Percentiles rank a stretch among this genome's conserved stretches.
phyloP scores from a whole-genome alignment of 1,284 basidiomycete genomes.

The Dichomitus squalens region DNA sequence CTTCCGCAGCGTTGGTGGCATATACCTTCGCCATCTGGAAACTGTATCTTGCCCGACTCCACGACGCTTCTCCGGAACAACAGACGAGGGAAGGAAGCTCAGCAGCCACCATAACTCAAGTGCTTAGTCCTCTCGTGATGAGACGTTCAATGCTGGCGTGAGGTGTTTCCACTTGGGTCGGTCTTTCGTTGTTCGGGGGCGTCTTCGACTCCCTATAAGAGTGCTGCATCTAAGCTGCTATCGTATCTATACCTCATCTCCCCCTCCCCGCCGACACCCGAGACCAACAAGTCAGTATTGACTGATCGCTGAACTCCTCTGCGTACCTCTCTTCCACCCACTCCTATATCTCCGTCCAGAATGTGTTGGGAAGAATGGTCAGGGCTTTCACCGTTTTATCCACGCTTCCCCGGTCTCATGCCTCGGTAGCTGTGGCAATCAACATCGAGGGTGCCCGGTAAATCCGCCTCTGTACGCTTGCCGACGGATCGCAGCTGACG shows the following conservation, averaged over 20 bases:
- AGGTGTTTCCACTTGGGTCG: constrained; percentile 19
- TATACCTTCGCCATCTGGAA: constrained; percentile 16
- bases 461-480: constrained; percentile 15
- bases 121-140: constrained; percentile 20
- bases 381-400: constrained; percentile 15
- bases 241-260: constrained; percentile 15
- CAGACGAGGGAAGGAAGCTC: constrained; percentile 10
- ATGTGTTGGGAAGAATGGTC: constrained; percentile 52
- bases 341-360: not conserved
- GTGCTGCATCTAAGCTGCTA: constrained; percentile 4
- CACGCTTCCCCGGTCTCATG: not conserved
- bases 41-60: constrained; percentile 18
- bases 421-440: constrained; percentile 57
- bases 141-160: constrained; percentile 14
- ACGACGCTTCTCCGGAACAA: constrained; percentile 10
- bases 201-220: constrained; percentile 16
- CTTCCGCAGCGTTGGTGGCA: constrained; percentile 12
- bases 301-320: too few relatives aligned
- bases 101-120: constrained; percentile 13
- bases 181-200: constrained; percentile 7
- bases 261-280: constrained; percentile 7
- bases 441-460: constrained; percentile 66
- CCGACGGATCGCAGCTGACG: not conserved
- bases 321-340: not conserved
- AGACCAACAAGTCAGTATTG: constrained; percentile 4